Evolutionary conservation across 441 rosid species (phyloP), one percentile per base, ranked within the genome.

Genomic region (Erodium moschatum): DNA sequence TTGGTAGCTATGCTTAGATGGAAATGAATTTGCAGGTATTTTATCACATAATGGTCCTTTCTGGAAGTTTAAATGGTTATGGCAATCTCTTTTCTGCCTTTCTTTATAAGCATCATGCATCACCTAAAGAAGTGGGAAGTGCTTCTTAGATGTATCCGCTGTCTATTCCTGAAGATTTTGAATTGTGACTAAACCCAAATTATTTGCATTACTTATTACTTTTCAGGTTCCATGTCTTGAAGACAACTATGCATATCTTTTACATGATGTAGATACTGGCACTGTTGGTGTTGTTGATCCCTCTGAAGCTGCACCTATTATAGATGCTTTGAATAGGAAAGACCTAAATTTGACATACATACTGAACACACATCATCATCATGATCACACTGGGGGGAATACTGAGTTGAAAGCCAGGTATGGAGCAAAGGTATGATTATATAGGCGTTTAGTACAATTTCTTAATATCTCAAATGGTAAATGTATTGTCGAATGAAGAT

Each of bases 241-340:
- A 70, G 99, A 94, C 78, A 88, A 81, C 80, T 94, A 89, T 77
- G 97, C 99, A 46, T 94, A 91, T 81, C 89, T 94, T 69, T 82
- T 94, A 66, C 90, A 91, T 70, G 99, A 94, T 72, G 87, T 79
- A 72, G 91, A 91, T 77, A 94, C 97, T 0, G 99, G 97, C 70
- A 94, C 99, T 0, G 97, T 94, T 76, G 99, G 97, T 69, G 97
- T 94, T 29, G 97, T 94, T 82, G 99, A 94, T 85, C 99, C 97
- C 15, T 86, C 87, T 67, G 97, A 94, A 83, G 85, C 97, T 73
- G 76, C 72, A 21, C 99, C 99, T 56, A 73, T 94, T 75, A 82
- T 94, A 16, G 86, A 94, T 40, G 99, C 92, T 60, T 76, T 91
- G 80, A 88, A 83, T 76, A 81, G 72, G 76, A 94, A 84, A 76